Conservation (phyloP, 1,284 basidiomycete genomes). For the Trichosporon sp. region DNA sequence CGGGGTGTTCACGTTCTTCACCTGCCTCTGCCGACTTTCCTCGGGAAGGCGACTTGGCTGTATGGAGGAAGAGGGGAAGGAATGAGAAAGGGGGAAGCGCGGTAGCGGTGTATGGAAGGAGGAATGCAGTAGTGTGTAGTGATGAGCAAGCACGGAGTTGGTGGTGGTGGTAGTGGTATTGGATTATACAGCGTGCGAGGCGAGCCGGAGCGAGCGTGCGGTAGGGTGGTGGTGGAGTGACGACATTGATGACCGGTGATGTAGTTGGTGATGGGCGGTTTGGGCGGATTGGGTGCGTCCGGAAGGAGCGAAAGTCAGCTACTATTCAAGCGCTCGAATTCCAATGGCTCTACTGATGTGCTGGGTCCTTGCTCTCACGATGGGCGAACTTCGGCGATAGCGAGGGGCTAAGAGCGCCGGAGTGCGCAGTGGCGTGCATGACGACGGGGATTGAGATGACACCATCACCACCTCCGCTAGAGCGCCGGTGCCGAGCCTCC, state of each 20-base stretch:
- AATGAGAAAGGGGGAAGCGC: not conserved
- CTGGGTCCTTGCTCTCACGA: too few relatives aligned
- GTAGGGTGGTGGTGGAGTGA: not conserved
- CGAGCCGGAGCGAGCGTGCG: not conserved
- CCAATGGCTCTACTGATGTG: not conserved
- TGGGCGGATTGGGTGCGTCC: too few relatives aligned
- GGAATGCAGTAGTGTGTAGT: not conserved
- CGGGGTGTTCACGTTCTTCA: conserved; percentile 3
- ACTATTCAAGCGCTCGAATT: not conserved
- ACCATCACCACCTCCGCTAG: too few relatives aligned
- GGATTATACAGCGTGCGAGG: not conserved
- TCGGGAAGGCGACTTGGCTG: conserved; percentile 9
- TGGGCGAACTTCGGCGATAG: not conserved
- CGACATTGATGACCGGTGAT: not conserved
- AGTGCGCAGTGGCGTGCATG: not conserved
- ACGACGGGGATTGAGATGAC: not conserved
- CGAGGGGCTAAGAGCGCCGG: not conserved
- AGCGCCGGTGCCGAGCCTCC: not conserved
- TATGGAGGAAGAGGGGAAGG: not conserved
- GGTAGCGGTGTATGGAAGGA: not conserved
- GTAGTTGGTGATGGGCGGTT: not conserved
- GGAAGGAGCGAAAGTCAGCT: not conserved
- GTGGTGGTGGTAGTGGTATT: not conserved
- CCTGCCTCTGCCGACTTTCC: not conserved
- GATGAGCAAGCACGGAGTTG: not conserved